Evolutionary conservation across 345 rosid genomes (phyloP).

Genomic region (Noccaea bulbosa): DNA sequence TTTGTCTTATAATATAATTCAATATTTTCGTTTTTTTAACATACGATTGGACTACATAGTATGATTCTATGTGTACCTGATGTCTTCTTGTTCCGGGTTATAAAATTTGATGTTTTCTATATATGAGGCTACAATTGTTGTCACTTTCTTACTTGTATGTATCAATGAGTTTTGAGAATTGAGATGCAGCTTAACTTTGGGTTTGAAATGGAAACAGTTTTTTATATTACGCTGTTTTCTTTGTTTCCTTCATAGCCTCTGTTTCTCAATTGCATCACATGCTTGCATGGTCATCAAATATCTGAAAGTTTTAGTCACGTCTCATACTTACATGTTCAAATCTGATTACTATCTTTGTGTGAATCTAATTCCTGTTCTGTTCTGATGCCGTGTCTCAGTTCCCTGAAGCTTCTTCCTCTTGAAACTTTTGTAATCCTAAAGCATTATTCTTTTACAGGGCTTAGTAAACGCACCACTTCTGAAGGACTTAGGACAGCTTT

Average conservation of each 20-base stretch:
- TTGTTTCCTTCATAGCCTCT: no score
- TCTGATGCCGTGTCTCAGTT: slow-evolving; percentile 12
- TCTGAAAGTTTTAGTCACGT: background rate
- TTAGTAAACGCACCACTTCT: slow-evolving; percentile 75
- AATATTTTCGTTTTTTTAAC: background rate
- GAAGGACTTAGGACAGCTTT: slow-evolving; percentile 75
- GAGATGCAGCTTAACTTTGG: background rate
- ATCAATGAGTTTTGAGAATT: background rate
- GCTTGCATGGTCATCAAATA: background rate
- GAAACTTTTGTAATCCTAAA: background rate
- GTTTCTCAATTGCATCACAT: slow-evolving; percentile 2
- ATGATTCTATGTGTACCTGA: background rate
- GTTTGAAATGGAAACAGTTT: background rate
- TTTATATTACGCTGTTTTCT: no score
- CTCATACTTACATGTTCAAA: background rate
- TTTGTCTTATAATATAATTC: background rate
- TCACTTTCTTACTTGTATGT: slow-evolving; percentile 5
- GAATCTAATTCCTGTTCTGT: background rate
- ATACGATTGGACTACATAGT: background rate
- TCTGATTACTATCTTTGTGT: slow-evolving; percentile 1
- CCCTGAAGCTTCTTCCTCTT: background rate
- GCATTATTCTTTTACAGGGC: slow-evolving; percentile 56
- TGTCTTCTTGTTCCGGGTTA: no score
- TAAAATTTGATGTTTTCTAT: background rate
- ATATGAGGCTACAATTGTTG: background rate